These are phyloP conservation scores for Penicillium palitans DNA, from an alignment of 2,329 filamentous ascomycete genomes.

Conservation along the genomic window DNA sequence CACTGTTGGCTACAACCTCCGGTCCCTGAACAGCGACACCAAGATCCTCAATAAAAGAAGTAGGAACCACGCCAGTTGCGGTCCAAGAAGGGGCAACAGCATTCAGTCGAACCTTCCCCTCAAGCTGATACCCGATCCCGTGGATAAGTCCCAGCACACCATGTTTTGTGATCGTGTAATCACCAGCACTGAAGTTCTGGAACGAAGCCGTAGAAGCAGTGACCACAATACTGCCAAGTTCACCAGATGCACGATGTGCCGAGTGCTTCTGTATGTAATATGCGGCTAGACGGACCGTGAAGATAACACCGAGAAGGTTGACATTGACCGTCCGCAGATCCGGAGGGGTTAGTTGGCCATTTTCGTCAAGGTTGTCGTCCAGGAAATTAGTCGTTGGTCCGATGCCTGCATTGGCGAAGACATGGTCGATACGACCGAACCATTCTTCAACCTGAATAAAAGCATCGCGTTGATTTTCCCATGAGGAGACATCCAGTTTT, in stretches of 20 bases:
- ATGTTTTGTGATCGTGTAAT: conserved; percentile 58
- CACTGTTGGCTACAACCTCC: conserved; percentile 51
- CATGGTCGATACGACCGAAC: conserved; percentile 48
- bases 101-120: conserved; percentile 57
- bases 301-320: conserved; percentile 52
- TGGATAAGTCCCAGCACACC: conserved; percentile 57
- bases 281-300: conserved; percentile 52
- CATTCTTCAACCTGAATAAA: conserved; percentile 53
- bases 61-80: conserved; percentile 50
- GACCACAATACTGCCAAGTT: conserved; percentile 51
- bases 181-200: conserved; percentile 52
- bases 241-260: conserved; percentile 43
- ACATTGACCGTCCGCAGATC: conserved; percentile 49
- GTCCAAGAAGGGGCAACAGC: conserved; percentile 59
- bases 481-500: conserved; percentile 51
- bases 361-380: conserved; percentile 49
- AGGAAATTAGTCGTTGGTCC: conserved; percentile 51
- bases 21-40: conserved; percentile 44
- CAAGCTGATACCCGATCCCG: conserved; percentile 45
- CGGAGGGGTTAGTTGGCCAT: conserved; percentile 53
- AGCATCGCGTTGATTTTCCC: conserved; percentile 52
- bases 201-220: conserved; percentile 54
- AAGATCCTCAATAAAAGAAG: conserved; percentile 24
- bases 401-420: conserved; percentile 59
- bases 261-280: conserved; percentile 52